Base-by-base conservation (phyloP, 768 basidiomycete genomes). In the Suillus lakei region DNA sequence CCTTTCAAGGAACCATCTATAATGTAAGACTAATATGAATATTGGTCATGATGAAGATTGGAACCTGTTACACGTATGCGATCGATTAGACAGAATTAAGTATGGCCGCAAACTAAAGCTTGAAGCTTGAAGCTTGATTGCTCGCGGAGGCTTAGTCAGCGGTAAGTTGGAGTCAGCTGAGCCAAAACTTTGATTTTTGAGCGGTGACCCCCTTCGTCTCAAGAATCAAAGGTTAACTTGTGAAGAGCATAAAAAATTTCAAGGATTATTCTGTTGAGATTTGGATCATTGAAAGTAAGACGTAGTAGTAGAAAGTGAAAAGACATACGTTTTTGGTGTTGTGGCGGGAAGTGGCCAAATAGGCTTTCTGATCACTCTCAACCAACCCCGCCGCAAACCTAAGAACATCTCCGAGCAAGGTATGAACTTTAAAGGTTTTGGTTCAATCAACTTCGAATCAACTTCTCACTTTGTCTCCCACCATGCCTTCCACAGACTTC, bases 331-430 rank as follows among this genome's bases (percentile, higher is more conserved):
- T 59, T 59, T 59, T 59, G 58, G 58, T 59, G 46, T 69, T 75
- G 76, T 77, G 79, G 74, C 78, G 75, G 67, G 75, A 71, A 66
- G 68, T 68, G 63, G 67, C 69, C 62, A 75, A 79, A 77, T 73
- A 73, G 78, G 70, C 67, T 56, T 62, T 55, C 59, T 66, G 30
- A 59, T 64, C 76, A 76, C 73, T 76, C 71, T 74, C 75, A 72
- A 82, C 82, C 83, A 84, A 59, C 58, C 82, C 82, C 85, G 83
- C 70, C 86, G 84, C 85, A 84, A 85, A 81, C 84, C 80, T 83
- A 76, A 81, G 81, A 82, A 78, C 80, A 85, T 86, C 86, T 88
- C 58, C 58, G 58, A 59, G 58, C 58, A 59, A 59, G 58, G 58
- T 59, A 76, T 80, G 80, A 87, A 86, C 86, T 86, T 83, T 87